Evolutionary conservation across 73 alveolate species (phyloP).

Genomic region (Strombidium stylifer): DNA sequence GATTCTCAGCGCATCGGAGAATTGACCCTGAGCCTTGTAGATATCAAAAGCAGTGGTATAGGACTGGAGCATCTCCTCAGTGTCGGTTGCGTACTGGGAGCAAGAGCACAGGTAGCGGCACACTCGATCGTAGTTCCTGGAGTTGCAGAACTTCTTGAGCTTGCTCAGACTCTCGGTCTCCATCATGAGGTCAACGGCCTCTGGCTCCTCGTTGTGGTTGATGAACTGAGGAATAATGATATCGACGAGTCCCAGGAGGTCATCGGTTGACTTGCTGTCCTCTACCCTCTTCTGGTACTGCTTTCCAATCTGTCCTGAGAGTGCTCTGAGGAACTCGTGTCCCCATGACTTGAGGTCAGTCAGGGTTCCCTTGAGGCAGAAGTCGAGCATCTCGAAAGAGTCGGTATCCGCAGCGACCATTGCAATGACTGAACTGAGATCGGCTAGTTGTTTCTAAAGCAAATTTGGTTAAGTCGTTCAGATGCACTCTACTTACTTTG

Average conservation of each 20-base stretch:
- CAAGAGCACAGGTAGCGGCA: conserved; percentile 77
- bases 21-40: conserved; percentile 77
- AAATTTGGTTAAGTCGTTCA: conserved; percentile 19
- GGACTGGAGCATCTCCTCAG: conserved; percentile 86
- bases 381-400: conserved; percentile 74
- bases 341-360: conserved; percentile 92
- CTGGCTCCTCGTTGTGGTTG: conserved; percentile 92
- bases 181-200: conserved; percentile 90
- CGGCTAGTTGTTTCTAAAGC: conserved; percentile 61
- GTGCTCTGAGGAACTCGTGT: conserved; percentile 87
- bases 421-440: conserved; percentile 89
- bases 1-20: conserved; percentile 95
- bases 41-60: conserved; percentile 72
- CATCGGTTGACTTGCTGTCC: conserved; percentile 58
- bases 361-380: conserved; percentile 82
- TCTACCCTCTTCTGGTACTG: conserved; percentile 76
- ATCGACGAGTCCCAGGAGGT: conserved; percentile 77
- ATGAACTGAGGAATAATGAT: conserved; percentile 85
- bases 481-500: not conserved
- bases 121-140: conserved; percentile 83
- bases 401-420: conserved; percentile 88
- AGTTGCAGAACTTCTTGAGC: conserved; percentile 68
- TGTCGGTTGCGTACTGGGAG: conserved; percentile 90
- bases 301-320: conserved; percentile 88
- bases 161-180: conserved; percentile 90